These are phyloP conservation scores for Aotearoamyces nothofagi DNA, from an alignment of 2,329 filamentous ascomycete species.

Conservation along the genomic window DNA sequence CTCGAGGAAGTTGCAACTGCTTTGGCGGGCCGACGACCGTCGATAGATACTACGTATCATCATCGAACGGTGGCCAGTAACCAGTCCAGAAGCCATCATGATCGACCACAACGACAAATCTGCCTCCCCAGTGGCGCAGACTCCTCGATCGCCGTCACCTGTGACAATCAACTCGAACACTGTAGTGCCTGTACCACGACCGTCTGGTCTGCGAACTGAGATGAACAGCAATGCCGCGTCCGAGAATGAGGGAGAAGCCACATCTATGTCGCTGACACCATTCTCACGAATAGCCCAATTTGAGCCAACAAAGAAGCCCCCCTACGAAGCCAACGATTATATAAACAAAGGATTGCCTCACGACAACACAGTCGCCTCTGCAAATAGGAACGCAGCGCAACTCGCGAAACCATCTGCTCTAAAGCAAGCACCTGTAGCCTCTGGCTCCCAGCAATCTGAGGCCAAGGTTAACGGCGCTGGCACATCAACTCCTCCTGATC, in stretches of 20 bases:
- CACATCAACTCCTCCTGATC: conserved; percentile 20
- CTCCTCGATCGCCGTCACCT: conserved; percentile 14
- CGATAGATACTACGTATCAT: too few species aligned
- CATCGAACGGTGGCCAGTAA: too few species aligned
- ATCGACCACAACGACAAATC: conserved; percentile 18
- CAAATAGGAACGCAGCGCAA: conserved; percentile 2
- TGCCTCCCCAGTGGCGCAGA: conserved; percentile 21
- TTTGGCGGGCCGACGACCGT: too few species aligned
- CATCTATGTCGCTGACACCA: conserved; percentile 1
- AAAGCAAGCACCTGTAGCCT: conserved; percentile 4
- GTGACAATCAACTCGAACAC: conserved; percentile 11
- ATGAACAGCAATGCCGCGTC: conserved; percentile 9
- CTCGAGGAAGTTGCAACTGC: too few species aligned
- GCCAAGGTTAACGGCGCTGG: conserved; percentile 8
- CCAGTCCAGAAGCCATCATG: too few species aligned
- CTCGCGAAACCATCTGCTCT: conserved; percentile 7
- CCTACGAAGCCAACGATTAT: conserved; percentile 16
- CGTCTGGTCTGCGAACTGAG: conserved; percentile 15
- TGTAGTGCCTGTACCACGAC: conserved; percentile 9
- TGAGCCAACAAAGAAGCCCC: conserved; percentile 6
- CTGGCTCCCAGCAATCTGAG: background rate
- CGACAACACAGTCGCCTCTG: conserved; percentile 1
- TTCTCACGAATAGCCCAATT: background rate
- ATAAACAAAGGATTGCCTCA: conserved; percentile 18
- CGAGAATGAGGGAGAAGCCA: conserved; percentile 5